Conservation (phyloP, 2,329 filamentous ascomycete genomes). For the Basipetospora sp. region DNA sequence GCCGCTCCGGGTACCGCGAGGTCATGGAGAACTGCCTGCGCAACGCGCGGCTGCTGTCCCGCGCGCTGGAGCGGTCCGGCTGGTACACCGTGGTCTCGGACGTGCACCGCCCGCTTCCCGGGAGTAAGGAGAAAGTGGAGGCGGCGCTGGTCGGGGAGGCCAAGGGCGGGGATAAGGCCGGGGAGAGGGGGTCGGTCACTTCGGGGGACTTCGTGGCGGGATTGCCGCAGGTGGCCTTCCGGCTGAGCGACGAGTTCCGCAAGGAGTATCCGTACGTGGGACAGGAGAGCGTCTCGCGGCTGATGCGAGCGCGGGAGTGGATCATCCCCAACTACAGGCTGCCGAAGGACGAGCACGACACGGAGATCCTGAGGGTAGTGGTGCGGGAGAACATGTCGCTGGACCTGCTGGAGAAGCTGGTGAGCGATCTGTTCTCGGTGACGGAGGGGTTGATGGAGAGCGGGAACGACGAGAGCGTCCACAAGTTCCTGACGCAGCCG, state of each 20-base stretch:
- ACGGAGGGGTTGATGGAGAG: constrained; percentile 42
- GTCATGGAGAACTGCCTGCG: constrained; percentile 53
- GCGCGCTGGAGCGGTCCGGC: constrained; percentile 47
- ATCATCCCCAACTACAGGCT: constrained; percentile 59
- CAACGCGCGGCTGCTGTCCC: constrained; percentile 49
- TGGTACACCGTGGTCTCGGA: constrained; percentile 53
- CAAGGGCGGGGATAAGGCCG: constrained; percentile 15
- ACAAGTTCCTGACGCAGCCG: neutral
- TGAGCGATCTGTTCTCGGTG: constrained; percentile 44
- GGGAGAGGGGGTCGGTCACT: constrained; percentile 24
- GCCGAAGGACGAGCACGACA: constrained; percentile 45
- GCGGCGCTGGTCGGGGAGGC: constrained; percentile 10
- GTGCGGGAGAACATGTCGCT: constrained; percentile 53
- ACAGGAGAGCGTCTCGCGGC: constrained; percentile 47
- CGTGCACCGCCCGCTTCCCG: constrained; percentile 43
- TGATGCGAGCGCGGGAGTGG: constrained; percentile 52
- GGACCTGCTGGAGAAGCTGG: constrained; percentile 49
- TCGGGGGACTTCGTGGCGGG: constrained; percentile 49
- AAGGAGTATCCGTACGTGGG: constrained; percentile 46
- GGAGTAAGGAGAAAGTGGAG: constrained; percentile 12
- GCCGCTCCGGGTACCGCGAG: constrained; percentile 45
- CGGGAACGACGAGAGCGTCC: neutral
- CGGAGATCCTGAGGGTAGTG: constrained; percentile 53
- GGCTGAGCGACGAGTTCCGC: constrained; percentile 46
- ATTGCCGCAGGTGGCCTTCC: constrained; percentile 54